Evolutionary conservation across 2,329 filamentous ascomycete genomes (phyloP).

Genomic region (Nigrograna mackinnonii): DNA sequence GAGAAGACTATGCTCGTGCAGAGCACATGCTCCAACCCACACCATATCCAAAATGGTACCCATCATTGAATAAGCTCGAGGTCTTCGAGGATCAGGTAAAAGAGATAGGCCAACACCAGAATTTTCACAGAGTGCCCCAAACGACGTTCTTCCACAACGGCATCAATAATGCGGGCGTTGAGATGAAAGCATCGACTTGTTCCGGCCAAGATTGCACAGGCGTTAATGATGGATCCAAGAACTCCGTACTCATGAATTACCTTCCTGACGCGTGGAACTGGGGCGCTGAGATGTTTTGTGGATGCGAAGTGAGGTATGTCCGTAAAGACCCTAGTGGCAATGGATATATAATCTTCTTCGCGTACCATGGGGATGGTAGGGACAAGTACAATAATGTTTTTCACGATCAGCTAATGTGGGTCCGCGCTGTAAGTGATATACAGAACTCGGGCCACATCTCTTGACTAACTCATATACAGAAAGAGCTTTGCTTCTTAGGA

Average conservation of each 20-base stretch:
- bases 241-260: constrained; percentile 68
- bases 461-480: constrained; percentile 29
- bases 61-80: constrained; percentile 60
- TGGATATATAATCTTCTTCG: constrained; percentile 67
- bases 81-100: constrained; percentile 62
- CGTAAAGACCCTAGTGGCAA: constrained; percentile 52
- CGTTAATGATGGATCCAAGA: constrained; percentile 70
- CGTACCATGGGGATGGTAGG: constrained; percentile 65
- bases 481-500: constrained; percentile 67
- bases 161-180: constrained; percentile 65
- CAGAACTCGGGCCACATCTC: not conserved
- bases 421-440: constrained; percentile 53
- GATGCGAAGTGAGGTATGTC: constrained; percentile 68
- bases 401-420: constrained; percentile 67
- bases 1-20: constrained; percentile 64
- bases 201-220: constrained; percentile 68
- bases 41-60: constrained; percentile 62
- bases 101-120: constrained; percentile 53
- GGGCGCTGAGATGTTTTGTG: constrained; percentile 72
- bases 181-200: constrained; percentile 63
- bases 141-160: constrained; percentile 67
- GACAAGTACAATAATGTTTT: constrained; percentile 59
- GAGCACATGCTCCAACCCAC: constrained; percentile 61
- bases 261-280: constrained; percentile 72
- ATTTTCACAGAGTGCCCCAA: constrained; percentile 61